Base-by-base conservation (phyloP, 306 rosid genomes). In the Gillenia trifoliata region DNA sequence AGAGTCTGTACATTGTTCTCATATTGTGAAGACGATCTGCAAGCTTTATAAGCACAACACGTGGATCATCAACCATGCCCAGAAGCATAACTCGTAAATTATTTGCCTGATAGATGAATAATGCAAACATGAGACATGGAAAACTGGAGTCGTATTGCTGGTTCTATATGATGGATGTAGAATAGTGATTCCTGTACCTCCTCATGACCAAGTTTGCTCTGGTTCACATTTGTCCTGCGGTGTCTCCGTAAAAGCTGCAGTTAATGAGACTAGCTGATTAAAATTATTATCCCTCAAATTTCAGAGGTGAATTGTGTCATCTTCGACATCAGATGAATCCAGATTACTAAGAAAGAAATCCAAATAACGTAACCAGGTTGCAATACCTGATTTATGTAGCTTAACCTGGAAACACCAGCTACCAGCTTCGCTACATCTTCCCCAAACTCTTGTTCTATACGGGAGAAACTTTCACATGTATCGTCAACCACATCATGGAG, bases 41-140 rank as follows among this genome's bases (percentile, higher is more conserved):
- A 83, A 93, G 97, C 97, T 93, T 93, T 88, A 93, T 88, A 85
- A 93, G 98, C 83, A 93, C 96, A 36, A 89, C 91, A 55, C 98
- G 97, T 59, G 97, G 98, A 86, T 93, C 98, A 83, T 93, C 98
- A 88, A 93, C 93, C 98, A 93, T 93, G 82, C 98, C 98, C 93
- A 93, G 78, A 65, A 93, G 98, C 97, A 93, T 93, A 76, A 91
- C 92, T 77, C 92, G 88, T 75, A 93, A 83, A 81, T 85, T 89
- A 82, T 93, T 88, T 71, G 98, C 98, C 98, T 91, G 75, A 54
- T 47, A 89, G 73, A 84, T 82, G 78, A 70, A 74, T 38, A 85
- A 67, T 59, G 79, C 72, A 83, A 86, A 63, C 64, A 67, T 79
- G 64, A 83, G 77, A 77, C 70, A 86, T 64, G 76, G 83, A 87